Evolutionary conservation across 2,329 filamentous ascomycete genomes (phyloP), one percentile per base, ranked within the genome.

Genomic region (Cercospora beticola): DNA sequence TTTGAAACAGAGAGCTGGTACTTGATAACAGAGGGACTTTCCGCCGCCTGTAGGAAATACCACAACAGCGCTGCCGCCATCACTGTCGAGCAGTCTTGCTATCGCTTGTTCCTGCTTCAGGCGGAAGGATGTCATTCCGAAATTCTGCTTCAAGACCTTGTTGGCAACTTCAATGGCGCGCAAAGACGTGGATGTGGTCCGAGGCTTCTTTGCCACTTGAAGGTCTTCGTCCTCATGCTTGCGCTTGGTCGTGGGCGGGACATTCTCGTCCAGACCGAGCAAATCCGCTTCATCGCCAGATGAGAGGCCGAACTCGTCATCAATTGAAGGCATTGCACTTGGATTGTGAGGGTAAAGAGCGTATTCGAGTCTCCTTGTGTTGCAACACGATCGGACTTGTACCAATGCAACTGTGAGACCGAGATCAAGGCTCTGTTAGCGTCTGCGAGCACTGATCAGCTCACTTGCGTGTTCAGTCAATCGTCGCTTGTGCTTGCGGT

Each of bases 71-170:
- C 80, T 84, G 1, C 76, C 78, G 9, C 83, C 83, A 63, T 76
- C 26, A 16, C 23, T 30, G 21, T 56, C 74, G 2, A 85, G 75
- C 3, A 85, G 71, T 28, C 80, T 76, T 4, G 78, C 75, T 66
- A 85, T 83, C 0, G 79, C 83, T 10, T 78, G 75, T 65, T 83
- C 81, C 66, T 85, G 84, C 72, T 83, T 81, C 16, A 84, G 74
- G 54, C 81, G 78, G 68, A 85, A 86, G 0, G 71, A 72, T 5
- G 77, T 56, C 10, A 84, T 75, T 0, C 79, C 80, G 71, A 85
- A 85, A 4, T 74, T 76, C 33, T 80, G 74, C 64, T 74, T 78
- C 2, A 85, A 76, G 0, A 83, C 76, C 14, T 75, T 76, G n/a
- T 77, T 74, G 7, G 77, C 78, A 6, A 73, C 56, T 6, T 61